Conservation (phyloP, 164 flowering plant genomes). For the Dillenia turbinata region DNA sequence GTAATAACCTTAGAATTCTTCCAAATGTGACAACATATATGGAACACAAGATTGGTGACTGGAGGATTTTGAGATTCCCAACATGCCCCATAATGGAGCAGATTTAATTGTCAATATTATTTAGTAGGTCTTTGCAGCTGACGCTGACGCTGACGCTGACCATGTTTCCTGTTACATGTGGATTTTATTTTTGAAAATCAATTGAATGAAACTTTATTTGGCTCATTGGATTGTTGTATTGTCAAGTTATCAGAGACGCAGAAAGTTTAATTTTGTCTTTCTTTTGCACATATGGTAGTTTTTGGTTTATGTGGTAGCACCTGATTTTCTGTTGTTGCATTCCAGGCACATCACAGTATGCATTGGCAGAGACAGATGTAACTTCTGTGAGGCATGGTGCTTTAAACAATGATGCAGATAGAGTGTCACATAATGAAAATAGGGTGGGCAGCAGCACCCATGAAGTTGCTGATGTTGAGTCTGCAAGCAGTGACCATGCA, state of each 20-base stretch:
- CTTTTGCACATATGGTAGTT: too few species aligned
- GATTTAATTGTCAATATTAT: constrained; percentile 6
- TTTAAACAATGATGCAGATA: constrained; percentile 14
- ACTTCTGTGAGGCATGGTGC: constrained; percentile 4
- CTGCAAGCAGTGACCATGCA: constrained; percentile 16
- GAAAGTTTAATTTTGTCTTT: too few species aligned
- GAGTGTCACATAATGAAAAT: constrained; percentile 13
- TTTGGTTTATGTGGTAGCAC: too few species aligned
- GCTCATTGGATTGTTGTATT: too few species aligned
- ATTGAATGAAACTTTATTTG: too few species aligned
- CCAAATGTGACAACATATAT: constrained; percentile 21
- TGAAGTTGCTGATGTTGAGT: constrained; percentile 20
- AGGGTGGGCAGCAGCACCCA: constrained; percentile 11
- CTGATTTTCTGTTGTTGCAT: constrained; percentile 3
- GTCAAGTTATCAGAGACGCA: too few species aligned
- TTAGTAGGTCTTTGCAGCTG: constrained; percentile 12
- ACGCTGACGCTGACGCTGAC: constrained; percentile 20
- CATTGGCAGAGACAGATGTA: constrained; percentile 10
- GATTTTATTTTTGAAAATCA: too few species aligned
- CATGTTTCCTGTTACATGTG: constrained; percentile 9
- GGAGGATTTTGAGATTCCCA: constrained; percentile 20
- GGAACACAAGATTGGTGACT: constrained; percentile 11
- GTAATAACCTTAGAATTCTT: constrained; percentile 21
- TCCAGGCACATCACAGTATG: constrained; percentile 26
- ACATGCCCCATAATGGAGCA: constrained; percentile 2